Conservation (phyloP, 139 green algal genomes). For the Picochlorum sp. region DNA sequence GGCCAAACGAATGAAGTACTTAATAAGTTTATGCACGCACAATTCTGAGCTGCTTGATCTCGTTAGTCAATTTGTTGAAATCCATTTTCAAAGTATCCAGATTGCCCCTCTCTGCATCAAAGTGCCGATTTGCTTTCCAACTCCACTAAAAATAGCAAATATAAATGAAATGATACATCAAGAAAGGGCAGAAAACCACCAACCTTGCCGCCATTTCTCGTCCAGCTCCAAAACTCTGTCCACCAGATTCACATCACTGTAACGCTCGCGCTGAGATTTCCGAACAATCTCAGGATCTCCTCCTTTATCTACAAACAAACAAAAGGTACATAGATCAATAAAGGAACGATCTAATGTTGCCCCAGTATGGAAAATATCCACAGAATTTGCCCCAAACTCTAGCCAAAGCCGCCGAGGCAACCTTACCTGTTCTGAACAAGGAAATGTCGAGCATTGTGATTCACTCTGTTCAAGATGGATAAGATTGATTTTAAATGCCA, state of each 20-base stretch:
- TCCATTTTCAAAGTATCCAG: conserved; percentile 80
- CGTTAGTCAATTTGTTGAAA: conserved; percentile 88
- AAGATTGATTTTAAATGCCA: background rate
- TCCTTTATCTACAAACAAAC: conserved; percentile 70
- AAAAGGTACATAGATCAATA: background rate
- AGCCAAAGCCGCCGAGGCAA: background rate
- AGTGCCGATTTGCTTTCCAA: background rate
- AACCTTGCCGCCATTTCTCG: conserved; percentile 69
- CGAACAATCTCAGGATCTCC: conserved; percentile 86
- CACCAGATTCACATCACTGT: conserved; percentile 67
- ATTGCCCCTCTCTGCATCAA: conserved; percentile 52
- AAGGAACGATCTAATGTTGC: background rate
- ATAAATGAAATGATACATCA: background rate
- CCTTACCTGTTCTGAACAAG: conserved; percentile 69
- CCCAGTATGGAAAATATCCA: background rate
- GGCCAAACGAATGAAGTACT: background rate
- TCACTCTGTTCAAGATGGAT: too few relatives aligned
- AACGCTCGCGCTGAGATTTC: conserved; percentile 85
- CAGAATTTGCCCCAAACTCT: background rate
- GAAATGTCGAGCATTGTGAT: conserved; percentile 97
- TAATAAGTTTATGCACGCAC: background rate
- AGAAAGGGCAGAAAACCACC: background rate
- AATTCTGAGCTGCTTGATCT: conserved; percentile 56
- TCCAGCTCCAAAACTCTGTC: conserved; percentile 91
- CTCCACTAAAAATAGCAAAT: background rate